These are phyloP conservation scores for Luvunga scandens DNA, from an alignment of 345 rosid species.

Conservation along the genomic window DNA sequence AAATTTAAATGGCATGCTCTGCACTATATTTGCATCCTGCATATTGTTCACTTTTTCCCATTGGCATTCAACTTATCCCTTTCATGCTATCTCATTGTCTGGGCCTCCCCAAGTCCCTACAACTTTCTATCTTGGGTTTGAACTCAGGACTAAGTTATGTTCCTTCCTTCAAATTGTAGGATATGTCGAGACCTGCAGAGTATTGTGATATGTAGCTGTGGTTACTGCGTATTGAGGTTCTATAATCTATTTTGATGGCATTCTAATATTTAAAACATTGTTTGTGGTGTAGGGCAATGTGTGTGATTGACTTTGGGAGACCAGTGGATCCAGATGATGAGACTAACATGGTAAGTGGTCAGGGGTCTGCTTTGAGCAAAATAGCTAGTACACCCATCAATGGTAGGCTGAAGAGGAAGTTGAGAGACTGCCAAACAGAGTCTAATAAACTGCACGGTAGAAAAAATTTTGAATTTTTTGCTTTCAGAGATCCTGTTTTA, in stretches of 20 bases:
- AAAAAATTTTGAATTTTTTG: conserved; percentile 74
- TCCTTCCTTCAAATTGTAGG: not conserved
- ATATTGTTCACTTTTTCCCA: not conserved
- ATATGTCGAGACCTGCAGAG: not conserved
- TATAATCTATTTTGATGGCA: not conserved
- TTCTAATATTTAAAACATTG: conserved; percentile 9
- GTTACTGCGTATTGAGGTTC: not conserved
- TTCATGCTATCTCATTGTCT: not conserved
- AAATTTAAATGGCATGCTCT: not conserved
- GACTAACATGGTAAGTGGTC: conserved; percentile 40
- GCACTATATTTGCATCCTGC: not conserved
- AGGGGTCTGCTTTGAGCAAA: conserved; percentile 40
- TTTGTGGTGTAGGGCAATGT: conserved; percentile 71
- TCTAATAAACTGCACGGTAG: conserved; percentile 37
- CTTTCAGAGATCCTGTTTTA: conserved; percentile 83
- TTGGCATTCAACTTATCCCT: not conserved
- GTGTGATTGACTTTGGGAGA: conserved; percentile 75
- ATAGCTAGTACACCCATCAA: conserved; percentile 36
- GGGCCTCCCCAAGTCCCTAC: not conserved
- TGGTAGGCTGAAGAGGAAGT: conserved; percentile 49
- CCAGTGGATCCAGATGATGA: conserved; percentile 69
- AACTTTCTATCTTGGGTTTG: not conserved
- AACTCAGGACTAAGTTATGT: not conserved
- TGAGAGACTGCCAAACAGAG: conserved; percentile 45
- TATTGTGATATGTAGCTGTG: not conserved